Percentiles rank a stretch among this genome's conserved stretches.
These are phyloP conservation scores for Cryptococcus sp. DNA, from an alignment of 1,284 basidiomycete species.

Conservation along the genomic window DNA sequence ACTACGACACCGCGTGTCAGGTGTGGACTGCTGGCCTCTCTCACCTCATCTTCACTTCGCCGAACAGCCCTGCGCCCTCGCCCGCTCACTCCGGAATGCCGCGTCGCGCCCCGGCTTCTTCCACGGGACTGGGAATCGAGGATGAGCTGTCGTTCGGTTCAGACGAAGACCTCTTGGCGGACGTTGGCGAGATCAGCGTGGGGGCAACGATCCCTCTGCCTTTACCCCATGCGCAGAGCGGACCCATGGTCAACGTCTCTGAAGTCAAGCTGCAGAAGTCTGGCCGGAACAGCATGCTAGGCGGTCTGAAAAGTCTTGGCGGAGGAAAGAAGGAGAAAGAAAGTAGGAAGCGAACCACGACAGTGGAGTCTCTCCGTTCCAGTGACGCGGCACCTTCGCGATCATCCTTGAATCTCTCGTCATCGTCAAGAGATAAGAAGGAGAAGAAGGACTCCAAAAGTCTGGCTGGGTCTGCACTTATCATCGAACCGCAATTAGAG, in stretches of 20 bases:
- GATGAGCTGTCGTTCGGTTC: slow-evolving; percentile 45
- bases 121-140: slow-evolving; percentile 38
- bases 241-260: neutral
- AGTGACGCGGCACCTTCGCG: slow-evolving; percentile 6
- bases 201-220: slow-evolving; percentile 1
- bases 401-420: neutral
- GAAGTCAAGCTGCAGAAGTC: neutral
- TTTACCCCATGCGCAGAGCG: neutral
- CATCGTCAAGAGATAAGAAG: neutral
- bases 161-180: slow-evolving; percentile 42
- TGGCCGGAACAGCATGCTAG: neutral
- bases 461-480: slow-evolving; percentile 12
- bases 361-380: slow-evolving; percentile 5
- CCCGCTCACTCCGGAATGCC: slow-evolving; percentile 6
- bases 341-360: slow-evolving; percentile 11
- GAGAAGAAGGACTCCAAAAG: slow-evolving; percentile 11
- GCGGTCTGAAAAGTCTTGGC: neutral
- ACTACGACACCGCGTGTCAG: no score
- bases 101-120: slow-evolving; percentile 1
- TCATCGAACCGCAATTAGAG: slow-evolving; percentile 23
- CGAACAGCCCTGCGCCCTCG: neutral
- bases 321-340: slow-evolving; percentile 2
- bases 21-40: no score
- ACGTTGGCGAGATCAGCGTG: slow-evolving; percentile 32
- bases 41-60: no score